These are phyloP conservation scores for Phlebopus sp. DNA, from an alignment of 1,284 basidiomycete genomes.

Conservation along the genomic window DNA sequence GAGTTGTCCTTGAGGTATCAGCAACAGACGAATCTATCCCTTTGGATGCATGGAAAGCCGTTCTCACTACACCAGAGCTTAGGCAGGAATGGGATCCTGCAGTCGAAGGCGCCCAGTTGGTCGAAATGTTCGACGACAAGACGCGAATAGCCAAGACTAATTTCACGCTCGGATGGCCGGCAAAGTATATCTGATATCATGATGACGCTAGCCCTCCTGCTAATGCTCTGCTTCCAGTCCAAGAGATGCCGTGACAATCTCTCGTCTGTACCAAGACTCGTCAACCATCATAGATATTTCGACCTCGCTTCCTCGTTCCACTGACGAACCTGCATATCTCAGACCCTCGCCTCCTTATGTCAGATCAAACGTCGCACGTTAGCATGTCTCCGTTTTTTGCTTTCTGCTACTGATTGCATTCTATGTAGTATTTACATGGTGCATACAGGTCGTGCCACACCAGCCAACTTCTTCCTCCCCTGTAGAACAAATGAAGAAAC, in stretches of 20 bases:
- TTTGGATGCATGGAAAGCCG: constrained; percentile 80
- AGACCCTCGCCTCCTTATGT: constrained; percentile 94
- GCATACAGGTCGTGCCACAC: constrained; percentile 64
- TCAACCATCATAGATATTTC: constrained; percentile 89
- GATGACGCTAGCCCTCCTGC: neutral
- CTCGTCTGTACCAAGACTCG: constrained; percentile 77
- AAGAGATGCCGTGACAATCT: constrained; percentile 90
- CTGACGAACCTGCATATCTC: constrained; percentile 91
- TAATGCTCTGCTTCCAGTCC: constrained; percentile 51
- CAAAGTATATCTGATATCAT: constrained; percentile 62
- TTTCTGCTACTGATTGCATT: constrained; percentile 11
- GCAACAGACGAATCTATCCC: constrained; percentile 59
- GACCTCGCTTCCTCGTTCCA: constrained; percentile 91
- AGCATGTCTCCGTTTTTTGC: constrained; percentile 30
- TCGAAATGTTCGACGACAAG: constrained; percentile 85
- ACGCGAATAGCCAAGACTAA: constrained; percentile 88
- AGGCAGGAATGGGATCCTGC: constrained; percentile 91
- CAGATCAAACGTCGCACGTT: constrained; percentile 81
- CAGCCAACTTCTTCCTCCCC: constrained; percentile 27
- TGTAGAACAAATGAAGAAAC: constrained; percentile 37
- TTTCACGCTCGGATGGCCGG: constrained; percentile 94
- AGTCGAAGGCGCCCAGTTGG: constrained; percentile 78
- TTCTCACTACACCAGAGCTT: constrained; percentile 83
- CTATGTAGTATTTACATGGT: constrained; percentile 93
- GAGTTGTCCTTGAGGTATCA: constrained; percentile 79